Evolutionary conservation across 108 stramenopile species (phyloP).

Genomic region (Nitzschia sp.): DNA sequence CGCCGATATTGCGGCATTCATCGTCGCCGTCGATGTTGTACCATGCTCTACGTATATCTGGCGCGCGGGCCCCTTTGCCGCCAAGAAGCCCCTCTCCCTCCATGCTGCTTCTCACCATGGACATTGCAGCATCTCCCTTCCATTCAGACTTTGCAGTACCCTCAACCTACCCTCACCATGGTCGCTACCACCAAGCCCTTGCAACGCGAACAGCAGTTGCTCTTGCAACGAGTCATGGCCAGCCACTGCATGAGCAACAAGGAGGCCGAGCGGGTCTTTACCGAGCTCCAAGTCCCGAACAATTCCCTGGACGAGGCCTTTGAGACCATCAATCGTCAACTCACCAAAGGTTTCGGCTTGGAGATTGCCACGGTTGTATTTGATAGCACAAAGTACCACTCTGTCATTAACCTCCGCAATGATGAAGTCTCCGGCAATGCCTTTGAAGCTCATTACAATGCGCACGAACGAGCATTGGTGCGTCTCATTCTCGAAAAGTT

Average conservation of each 20-base stretch:
- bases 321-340: constrained; percentile 57
- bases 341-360: constrained; percentile 59
- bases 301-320: constrained; percentile 44
- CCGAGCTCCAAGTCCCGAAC: constrained; percentile 23
- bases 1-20: too few relatives aligned
- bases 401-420: constrained; percentile 50
- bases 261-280: constrained; percentile 43
- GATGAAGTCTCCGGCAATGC: constrained; percentile 42
- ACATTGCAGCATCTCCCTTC: too few relatives aligned
- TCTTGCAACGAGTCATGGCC: constrained; percentile 75
- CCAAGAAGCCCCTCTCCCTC: too few relatives aligned
- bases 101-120: too few relatives aligned
- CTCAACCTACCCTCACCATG: constrained; percentile 10
- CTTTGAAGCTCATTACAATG: constrained; percentile 27
- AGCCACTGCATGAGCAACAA: constrained; percentile 55
- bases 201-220: constrained; percentile 58
- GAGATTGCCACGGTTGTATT: constrained; percentile 66
- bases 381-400: constrained; percentile 54
- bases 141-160: too few relatives aligned
- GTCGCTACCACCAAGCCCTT: constrained; percentile 42
- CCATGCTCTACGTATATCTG: too few relatives aligned
- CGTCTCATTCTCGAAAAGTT: constrained; percentile 56
- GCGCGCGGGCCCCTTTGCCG: too few relatives aligned
- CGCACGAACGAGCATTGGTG: constrained; percentile 60
- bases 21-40: too few relatives aligned